These are phyloP conservation scores for Volvox carteri DNA, from an alignment of 163 green algal species.

Conservation along the genomic window DNA sequence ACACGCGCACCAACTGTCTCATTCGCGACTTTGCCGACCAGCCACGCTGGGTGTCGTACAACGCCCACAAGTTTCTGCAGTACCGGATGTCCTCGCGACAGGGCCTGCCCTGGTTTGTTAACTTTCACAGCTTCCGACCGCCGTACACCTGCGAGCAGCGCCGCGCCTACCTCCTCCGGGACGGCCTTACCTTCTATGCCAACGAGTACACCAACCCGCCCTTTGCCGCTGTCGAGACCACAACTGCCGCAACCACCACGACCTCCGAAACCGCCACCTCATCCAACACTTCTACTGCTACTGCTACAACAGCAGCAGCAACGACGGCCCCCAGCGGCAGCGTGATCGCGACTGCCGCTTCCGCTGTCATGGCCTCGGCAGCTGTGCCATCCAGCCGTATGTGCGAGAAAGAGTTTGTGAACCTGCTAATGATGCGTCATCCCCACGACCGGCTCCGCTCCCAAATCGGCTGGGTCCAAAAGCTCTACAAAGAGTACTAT, in stretches of 20 bases:
- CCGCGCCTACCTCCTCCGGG: slow-evolving; percentile 38
- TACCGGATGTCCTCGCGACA: slow-evolving; percentile 46
- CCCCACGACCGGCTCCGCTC: slow-evolving; percentile 51
- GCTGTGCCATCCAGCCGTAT: not conserved
- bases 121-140: slow-evolving; percentile 58
- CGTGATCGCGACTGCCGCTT: not conserved
- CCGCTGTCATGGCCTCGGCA: not conserved
- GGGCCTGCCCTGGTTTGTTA: slow-evolving; percentile 64
- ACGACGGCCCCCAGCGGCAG: not conserved
- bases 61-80: slow-evolving; percentile 63
- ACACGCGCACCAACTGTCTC: slow-evolving; percentile 63
- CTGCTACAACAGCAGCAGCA: not conserved
- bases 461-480: slow-evolving; percentile 62
- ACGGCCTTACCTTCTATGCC: slow-evolving; percentile 50
- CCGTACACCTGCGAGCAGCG: slow-evolving; percentile 45
- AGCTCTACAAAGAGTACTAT: slow-evolving; percentile 63
- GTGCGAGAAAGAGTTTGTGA: slow-evolving; percentile 62
- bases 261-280: not conserved
- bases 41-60: slow-evolving; percentile 61
- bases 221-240: not conserved
- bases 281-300: not conserved
- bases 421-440: slow-evolving; percentile 64
- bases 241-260: not conserved
- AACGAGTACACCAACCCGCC: slow-evolving; percentile 57
- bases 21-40: slow-evolving; percentile 58